These are phyloP conservation scores for Emericellopsis cladophorae DNA, from an alignment of 2,329 filamentous ascomycete genomes.

Conservation along the genomic window DNA sequence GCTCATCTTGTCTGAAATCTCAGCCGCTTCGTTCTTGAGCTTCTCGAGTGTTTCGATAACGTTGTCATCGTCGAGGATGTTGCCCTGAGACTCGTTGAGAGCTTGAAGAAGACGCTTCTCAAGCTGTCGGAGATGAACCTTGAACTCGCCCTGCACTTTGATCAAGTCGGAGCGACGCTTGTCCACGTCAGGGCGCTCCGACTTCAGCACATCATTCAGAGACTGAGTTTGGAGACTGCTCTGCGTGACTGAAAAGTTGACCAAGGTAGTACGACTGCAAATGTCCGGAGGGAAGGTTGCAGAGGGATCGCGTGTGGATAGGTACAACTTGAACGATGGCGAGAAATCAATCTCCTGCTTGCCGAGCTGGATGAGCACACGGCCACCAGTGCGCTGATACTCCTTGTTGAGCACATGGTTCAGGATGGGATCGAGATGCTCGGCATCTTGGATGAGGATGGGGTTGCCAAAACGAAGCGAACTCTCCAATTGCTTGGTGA, in stretches of 20 bases:
- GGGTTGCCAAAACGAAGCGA: conserved; percentile 95
- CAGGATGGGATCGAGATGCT: conserved; percentile 90
- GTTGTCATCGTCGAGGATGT: conserved; percentile 95
- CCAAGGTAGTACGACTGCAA: conserved; percentile 95
- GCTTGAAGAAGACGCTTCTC: conserved; percentile 91
- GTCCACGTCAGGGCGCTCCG: conserved; percentile 92
- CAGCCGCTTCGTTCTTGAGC: conserved; percentile 91
- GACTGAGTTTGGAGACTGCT: conserved; percentile 98
- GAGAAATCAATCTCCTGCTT: conserved; percentile 99
- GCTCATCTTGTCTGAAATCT: conserved; percentile 91
- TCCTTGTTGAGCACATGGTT: conserved; percentile 99
- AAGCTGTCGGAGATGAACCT: conserved; percentile 88
- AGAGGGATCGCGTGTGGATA: conserved; percentile 92
- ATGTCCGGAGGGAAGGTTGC: conserved; percentile 92
- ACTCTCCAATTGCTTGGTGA: conserved; percentile 95
- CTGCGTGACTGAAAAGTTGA: conserved; percentile 98
- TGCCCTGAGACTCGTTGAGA: conserved; percentile 92
- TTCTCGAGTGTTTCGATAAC: conserved; percentile 97
- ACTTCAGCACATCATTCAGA: conserved; percentile 93
- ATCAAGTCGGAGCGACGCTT: conserved; percentile 93
- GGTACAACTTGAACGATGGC: conserved; percentile 85
- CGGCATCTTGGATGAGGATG: conserved; percentile 95
- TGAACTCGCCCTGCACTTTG: conserved; percentile 98
- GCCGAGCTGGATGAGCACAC: conserved; percentile 94
- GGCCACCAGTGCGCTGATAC: conserved; percentile 95